Percentiles rank a stretch among this genome's conserved stretches.
Evolutionary conservation across 2,329 filamentous ascomycete species (phyloP).

Genomic region (Cercospora citrullina): DNA sequence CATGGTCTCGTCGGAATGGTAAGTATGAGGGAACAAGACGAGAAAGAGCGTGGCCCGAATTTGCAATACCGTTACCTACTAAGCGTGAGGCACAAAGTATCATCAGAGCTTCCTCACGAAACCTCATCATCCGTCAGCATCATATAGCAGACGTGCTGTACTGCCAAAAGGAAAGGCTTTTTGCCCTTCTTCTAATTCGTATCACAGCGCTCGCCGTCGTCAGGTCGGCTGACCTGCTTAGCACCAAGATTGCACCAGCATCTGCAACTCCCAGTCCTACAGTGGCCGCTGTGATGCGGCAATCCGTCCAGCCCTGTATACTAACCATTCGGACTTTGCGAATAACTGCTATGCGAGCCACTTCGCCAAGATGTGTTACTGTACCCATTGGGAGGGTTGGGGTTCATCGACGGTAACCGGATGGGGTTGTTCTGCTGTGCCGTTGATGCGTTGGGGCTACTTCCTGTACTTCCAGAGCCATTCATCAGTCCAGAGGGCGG

Average conservation of each 20-base stretch:
- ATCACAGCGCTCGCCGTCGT: background rate
- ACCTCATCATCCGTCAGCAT: conserved; percentile 1
- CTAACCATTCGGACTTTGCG: conserved; percentile 20
- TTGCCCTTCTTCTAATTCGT: background rate
- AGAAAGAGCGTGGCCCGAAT: background rate
- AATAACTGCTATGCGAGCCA: conserved; percentile 18
- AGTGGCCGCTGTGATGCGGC: background rate
- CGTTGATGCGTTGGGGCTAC: background rate
- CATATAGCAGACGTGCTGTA: conserved; percentile 8
- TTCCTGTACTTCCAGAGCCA: conserved; percentile 1
- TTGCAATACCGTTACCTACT: background rate
- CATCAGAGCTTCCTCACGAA: conserved; percentile 1
- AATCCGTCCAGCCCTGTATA: background rate
- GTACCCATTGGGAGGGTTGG: conserved; percentile 14
- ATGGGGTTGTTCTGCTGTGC: conserved; percentile 12
- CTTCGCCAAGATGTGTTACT: conserved; percentile 15
- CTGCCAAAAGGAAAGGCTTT: background rate
- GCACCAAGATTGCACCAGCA: conserved; percentile 1
- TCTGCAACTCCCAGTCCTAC: background rate
- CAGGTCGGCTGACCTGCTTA: background rate
- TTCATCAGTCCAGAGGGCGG: conserved; percentile 14
- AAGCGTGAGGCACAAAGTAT: background rate
- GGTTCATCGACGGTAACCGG: conserved; percentile 19
- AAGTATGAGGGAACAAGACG: background rate
- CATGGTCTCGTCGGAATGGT: background rate